phyloP scores from a whole-genome alignment of 2,329 filamentous ascomycete species.

The Sclerotinia minor region DNA sequence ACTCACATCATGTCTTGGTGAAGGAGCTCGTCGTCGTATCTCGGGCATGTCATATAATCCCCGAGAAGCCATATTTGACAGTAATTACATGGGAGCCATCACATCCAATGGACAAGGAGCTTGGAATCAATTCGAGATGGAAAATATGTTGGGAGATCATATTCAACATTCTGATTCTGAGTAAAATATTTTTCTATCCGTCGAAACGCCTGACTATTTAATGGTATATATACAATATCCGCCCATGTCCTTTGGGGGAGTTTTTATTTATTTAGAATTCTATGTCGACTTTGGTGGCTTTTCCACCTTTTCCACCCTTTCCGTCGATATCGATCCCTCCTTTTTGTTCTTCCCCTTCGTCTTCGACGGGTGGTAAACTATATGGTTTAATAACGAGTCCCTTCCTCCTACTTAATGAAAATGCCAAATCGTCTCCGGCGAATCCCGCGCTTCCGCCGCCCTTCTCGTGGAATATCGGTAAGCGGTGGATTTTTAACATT shows the following conservation, averaged over 20 bases:
- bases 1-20: conserved; percentile 42
- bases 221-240: conserved; percentile 1
- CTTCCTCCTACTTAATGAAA: conserved; percentile 76
- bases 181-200: neutral
- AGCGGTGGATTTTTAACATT: conserved; percentile 75
- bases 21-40: conserved; percentile 36
- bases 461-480: conserved; percentile 85
- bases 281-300: conserved; percentile 41
- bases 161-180: conserved; percentile 27
- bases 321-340: conserved; percentile 37
- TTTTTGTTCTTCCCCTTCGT: conserved; percentile 46
- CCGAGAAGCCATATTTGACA: conserved; percentile 39
- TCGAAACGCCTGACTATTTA: conserved; percentile 20
- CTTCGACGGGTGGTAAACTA: conserved; percentile 82
- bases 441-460: conserved; percentile 74
- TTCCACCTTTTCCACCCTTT: conserved; percentile 31
- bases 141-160: conserved; percentile 41
- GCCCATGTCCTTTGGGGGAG: neutral
- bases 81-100: conserved; percentile 40
- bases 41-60: conserved; percentile 36
- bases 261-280: conserved; percentile 38
- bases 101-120: conserved; percentile 40
- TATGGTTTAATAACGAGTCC: conserved; percentile 86
- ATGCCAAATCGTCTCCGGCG: conserved; percentile 82
- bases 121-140: conserved; percentile 43